phyloP scores from a whole-genome alignment of 805 yeast genomes.

The Ogataea trehalophila region DNA sequence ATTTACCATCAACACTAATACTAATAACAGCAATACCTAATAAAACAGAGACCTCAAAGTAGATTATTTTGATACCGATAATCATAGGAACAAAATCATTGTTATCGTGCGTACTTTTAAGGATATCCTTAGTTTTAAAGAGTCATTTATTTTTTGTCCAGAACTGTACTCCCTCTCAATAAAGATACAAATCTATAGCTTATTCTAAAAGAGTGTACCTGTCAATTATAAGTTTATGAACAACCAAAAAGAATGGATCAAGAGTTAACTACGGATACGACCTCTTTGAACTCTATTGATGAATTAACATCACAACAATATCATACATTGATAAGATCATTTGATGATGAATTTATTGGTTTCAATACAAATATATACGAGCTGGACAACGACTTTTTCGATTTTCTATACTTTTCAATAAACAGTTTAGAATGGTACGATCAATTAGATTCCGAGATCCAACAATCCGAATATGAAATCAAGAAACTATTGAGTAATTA shows the following conservation, averaged over 20 bases:
- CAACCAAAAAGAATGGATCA: constrained; percentile 5
- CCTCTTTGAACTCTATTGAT: background rate
- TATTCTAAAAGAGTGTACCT: background rate
- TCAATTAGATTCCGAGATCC: background rate
- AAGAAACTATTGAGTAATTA: constrained; percentile 9
- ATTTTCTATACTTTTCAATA: constrained; percentile 17
- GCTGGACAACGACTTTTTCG: constrained; percentile 21
- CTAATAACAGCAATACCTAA: too few species aligned
- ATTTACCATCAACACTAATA: too few species aligned
- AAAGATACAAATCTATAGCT: too few species aligned
- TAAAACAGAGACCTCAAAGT: too few species aligned
- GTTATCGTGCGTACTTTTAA: too few species aligned
- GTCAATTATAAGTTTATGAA: background rate
- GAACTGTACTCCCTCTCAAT: too few species aligned
- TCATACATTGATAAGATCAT: constrained; percentile 6
- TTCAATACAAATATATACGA: constrained; percentile 14
- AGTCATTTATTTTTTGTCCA: too few species aligned
- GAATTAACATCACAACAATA: constrained; percentile 5
- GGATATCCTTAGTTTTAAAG: too few species aligned
- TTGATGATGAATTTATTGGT: constrained; percentile 14
- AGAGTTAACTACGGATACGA: too few species aligned
- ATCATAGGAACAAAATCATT: too few species aligned
- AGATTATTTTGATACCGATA: too few species aligned
- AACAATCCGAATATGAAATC: constrained; percentile 10
- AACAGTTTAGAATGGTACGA: constrained; percentile 8